phyloP scores from a whole-genome alignment of 2,329 filamentous ascomycete genomes.

The Thielaviopsis euricoi region DNA sequence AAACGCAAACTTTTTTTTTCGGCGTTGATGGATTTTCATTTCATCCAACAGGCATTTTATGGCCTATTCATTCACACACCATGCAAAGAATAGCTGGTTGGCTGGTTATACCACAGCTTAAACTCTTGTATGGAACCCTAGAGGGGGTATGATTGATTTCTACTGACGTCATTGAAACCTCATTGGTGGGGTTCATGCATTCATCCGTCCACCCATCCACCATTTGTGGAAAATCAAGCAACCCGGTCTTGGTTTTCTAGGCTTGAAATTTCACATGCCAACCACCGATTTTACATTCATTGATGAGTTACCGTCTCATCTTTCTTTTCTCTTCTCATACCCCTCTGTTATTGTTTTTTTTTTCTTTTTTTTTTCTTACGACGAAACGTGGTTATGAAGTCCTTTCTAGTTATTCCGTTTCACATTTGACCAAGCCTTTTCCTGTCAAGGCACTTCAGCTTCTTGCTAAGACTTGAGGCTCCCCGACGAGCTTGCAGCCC shows the following conservation, averaged over 20 bases:
- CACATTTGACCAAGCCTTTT: background rate
- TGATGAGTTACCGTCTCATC: background rate
- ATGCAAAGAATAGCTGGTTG: background rate
- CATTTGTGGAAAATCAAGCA: background rate
- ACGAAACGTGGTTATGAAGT: background rate
- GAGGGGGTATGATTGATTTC: background rate
- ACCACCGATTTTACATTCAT: background rate
- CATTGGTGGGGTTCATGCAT: background rate
- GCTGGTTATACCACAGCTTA: background rate
- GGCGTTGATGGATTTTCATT: background rate
- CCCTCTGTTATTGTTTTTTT: background rate
- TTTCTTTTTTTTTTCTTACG: conserved; percentile 1
- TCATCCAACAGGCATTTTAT: background rate
- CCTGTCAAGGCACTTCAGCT: background rate
- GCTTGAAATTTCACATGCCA: background rate
- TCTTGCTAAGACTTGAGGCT: background rate
- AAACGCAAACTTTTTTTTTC: background rate
- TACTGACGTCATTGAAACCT: background rate
- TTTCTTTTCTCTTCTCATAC: background rate
- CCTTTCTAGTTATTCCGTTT: background rate
- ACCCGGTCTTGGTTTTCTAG: background rate
- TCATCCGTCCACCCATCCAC: background rate
- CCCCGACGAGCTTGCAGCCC: background rate
- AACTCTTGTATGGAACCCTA: background rate
- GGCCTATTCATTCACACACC: background rate